Conservation (phyloP, 305 asterid species). For the Fraxinus sp. region DNA sequence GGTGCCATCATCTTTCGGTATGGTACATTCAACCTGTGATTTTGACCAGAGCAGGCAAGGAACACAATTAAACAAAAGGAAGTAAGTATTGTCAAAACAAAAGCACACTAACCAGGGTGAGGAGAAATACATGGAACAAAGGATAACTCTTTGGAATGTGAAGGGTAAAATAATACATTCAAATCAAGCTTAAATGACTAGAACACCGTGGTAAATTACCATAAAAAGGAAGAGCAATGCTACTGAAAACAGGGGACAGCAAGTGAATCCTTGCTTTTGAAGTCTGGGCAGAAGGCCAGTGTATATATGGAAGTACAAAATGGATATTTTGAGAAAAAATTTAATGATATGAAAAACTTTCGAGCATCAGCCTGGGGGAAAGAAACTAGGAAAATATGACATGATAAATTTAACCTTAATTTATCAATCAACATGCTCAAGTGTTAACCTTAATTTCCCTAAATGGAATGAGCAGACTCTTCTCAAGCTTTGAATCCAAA, state of each 20-base stretch:
- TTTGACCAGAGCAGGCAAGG: not conserved
- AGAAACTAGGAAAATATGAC: not conserved
- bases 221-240: not conserved
- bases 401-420: too few species aligned
- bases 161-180: not conserved
- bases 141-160: not conserved
- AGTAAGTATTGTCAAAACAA: not conserved
- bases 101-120: not conserved
- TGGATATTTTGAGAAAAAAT: not conserved
- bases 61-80: not conserved
- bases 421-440: not conserved
- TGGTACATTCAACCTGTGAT: slow-evolving; percentile 80
- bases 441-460: slow-evolving; percentile 54
- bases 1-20: slow-evolving; percentile 85
- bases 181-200: not conserved
- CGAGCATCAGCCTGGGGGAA: not conserved
- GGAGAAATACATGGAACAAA: not conserved
- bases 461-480: slow-evolving; percentile 75
- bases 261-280: not conserved
- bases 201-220: not conserved
- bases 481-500: slow-evolving; percentile 74
- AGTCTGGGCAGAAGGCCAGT: not conserved
- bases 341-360: not conserved
- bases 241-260: not conserved
- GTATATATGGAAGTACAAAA: not conserved